A percentile compares a stretch with the other conserved stretches of the same genome.
Evolutionary conservation across 192 early-diverging fungal species (phyloP).

Genomic region (Entomortierella chlamydospora): DNA sequence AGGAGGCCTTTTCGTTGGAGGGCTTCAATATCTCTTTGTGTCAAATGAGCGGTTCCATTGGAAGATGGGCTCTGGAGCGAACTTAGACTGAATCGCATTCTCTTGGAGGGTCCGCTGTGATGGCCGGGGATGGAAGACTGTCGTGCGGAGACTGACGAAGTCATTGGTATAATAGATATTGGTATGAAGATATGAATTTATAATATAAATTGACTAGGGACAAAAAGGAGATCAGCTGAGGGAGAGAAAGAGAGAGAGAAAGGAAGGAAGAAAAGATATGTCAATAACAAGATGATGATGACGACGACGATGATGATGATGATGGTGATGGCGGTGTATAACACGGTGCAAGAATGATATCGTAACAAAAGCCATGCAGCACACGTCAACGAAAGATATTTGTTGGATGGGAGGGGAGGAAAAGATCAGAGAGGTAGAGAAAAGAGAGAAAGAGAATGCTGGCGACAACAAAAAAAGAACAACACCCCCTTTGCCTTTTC

Average conservation of each 20-base stretch:
- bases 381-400: neutral
- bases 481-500: neutral
- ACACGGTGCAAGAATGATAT: neutral
- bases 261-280: neutral
- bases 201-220: neutral
- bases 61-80: conserved; percentile 27
- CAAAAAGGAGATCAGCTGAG: neutral
- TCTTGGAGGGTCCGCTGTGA: neutral
- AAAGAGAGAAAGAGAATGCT: neutral
- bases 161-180: conserved; percentile 3
- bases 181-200: neutral
- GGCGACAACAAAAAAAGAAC: neutral
- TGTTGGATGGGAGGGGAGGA: neutral
- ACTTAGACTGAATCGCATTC: conserved; percentile 25
- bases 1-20: conserved; percentile 30
- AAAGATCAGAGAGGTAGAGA: too few relatives aligned
- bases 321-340: too few relatives aligned
- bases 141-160: conserved; percentile 1
- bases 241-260: neutral
- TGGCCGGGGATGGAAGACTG: neutral
- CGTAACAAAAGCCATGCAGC: conserved; percentile 3
- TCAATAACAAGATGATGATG: neutral
- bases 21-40: conserved; percentile 26
- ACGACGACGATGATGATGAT: neutral
- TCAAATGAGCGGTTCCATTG: conserved; percentile 13